A percentile compares a stretch with the other conserved stretches of the same genome.
Conservation (phyloP, 768 basidiomycete genomes). For the Sporobolomyces roseus region DNA sequence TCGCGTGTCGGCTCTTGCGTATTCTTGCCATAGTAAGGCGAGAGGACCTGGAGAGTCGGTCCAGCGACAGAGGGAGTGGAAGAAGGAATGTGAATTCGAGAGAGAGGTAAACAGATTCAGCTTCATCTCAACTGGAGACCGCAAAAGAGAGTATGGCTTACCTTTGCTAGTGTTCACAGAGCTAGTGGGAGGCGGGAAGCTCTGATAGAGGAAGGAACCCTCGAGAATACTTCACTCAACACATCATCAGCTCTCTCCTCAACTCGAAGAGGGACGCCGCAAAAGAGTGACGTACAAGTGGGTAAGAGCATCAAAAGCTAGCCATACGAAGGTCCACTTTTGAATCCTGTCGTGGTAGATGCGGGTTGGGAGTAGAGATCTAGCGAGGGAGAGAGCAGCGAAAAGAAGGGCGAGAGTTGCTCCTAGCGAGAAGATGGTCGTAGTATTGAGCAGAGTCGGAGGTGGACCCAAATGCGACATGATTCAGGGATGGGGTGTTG, state of each 20-base stretch:
- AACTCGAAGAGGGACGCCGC: neutral
- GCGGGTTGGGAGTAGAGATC: neutral
- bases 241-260: neutral
- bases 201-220: constrained; percentile 18
- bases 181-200: constrained; percentile 11
- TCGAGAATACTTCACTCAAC: constrained; percentile 11
- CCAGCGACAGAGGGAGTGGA: neutral
- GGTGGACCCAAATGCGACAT: constrained; percentile 1
- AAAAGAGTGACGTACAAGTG: constrained; percentile 26
- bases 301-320: constrained; percentile 20
- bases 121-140: neutral
- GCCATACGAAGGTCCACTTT: constrained; percentile 22
- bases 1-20: constrained; percentile 67
- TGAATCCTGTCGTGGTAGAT: neutral
- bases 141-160: neutral
- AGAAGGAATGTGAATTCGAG: neutral
- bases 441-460: constrained; percentile 11
- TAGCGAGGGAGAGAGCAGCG: neutral
- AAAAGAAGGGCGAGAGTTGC: constrained; percentile 22
- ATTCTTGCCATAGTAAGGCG: constrained; percentile 34
- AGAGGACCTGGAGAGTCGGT: constrained; percentile 13
- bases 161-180: constrained; percentile 25
- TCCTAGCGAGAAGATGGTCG: constrained; percentile 17
- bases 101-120: too few species aligned
- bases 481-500: too few species aligned